These are phyloP conservation scores for Colletotrichum higginsianum DNA, from an alignment of 2,329 filamentous ascomycete genomes.

Conservation along the genomic window DNA sequence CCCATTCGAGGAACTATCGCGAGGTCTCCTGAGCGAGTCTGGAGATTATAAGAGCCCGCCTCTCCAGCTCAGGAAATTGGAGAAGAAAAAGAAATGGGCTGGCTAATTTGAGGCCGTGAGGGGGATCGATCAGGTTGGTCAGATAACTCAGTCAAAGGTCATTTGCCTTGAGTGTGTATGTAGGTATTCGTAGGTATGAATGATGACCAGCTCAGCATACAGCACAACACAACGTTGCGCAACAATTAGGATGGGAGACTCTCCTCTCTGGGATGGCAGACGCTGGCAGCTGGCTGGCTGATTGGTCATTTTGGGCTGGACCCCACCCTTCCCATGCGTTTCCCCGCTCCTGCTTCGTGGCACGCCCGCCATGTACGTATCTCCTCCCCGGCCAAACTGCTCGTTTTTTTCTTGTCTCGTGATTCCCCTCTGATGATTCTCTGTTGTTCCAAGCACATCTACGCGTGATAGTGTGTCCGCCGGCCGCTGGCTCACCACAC, in stretches of 20 bases:
- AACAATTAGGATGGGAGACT: conserved; percentile 1
- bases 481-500: conserved; percentile 23
- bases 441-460: conserved; percentile 37
- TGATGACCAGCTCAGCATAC: conserved; percentile 28
- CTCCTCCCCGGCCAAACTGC: conserved; percentile 28
- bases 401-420: conserved; percentile 39
- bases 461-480: conserved; percentile 27
- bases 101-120: conserved; percentile 20
- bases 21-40: neutral
- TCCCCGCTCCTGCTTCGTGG: conserved; percentile 36
- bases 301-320: conserved; percentile 1
- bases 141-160: conserved; percentile 36
- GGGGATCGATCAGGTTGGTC: conserved; percentile 10
- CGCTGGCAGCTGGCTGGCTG: conserved; percentile 16
- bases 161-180: conserved; percentile 25
- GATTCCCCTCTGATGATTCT: conserved; percentile 32
- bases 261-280: neutral
- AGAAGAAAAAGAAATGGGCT: conserved; percentile 22
- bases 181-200: conserved; percentile 1
- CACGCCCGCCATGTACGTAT: conserved; percentile 34
- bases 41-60: conserved; percentile 19
- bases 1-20: conserved; percentile 9
- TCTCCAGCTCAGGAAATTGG: conserved; percentile 32
- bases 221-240: conserved; percentile 16
- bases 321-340: conserved; percentile 34